phyloP scores from a whole-genome alignment of 306 rosid species.

The Rosa chinensis region DNA sequence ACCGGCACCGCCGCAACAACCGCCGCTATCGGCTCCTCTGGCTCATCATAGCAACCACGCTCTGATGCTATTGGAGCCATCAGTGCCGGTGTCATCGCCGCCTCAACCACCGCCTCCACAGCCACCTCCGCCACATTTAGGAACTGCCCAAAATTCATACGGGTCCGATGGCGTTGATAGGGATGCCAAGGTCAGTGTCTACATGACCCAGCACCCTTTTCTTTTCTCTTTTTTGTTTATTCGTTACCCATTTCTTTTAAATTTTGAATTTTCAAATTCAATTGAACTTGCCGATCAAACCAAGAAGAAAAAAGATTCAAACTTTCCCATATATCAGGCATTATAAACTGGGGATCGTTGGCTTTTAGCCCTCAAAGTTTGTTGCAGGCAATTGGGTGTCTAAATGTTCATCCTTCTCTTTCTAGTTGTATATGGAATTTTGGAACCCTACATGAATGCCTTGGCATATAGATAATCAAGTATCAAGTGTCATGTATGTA shows the following conservation, averaged over 20 bases:
- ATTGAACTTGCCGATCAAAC: neutral
- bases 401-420: neutral
- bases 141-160: constrained; percentile 60
- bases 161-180: constrained; percentile 78
- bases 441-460: neutral
- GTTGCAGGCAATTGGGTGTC: neutral
- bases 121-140: constrained; percentile 20
- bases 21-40: neutral
- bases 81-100: constrained; percentile 31
- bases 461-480: neutral
- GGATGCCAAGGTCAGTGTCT: constrained; percentile 58
- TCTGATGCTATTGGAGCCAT: constrained; percentile 52
- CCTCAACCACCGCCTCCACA: constrained; percentile 25
- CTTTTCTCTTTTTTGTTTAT: too few relatives aligned
- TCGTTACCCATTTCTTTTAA: neutral
- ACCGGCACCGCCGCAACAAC: neutral
- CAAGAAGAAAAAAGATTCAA: neutral
- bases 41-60: constrained; percentile 30
- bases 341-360: neutral
- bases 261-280: neutral
- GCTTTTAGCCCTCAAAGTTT: neutral
- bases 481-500: neutral
- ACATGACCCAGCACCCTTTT: neutral
- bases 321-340: neutral
- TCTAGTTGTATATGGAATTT: neutral